Percentiles rank a stretch among this genome's conserved stretches.
Evolutionary conservation across 148 eudicot species (phyloP).

Genomic region (Cornus florida): DNA sequence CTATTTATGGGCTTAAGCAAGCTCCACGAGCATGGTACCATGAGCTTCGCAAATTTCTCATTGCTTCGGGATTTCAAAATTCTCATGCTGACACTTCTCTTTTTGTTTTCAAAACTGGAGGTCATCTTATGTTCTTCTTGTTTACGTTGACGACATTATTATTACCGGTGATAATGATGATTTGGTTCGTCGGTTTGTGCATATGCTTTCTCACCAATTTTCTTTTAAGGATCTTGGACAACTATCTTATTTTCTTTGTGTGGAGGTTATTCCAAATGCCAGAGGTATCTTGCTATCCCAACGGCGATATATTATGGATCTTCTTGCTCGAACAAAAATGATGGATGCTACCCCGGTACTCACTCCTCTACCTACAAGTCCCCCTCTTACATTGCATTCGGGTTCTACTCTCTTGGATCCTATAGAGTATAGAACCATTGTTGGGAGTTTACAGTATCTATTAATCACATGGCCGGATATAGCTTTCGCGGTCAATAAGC

Average conservation of each 20-base stretch:
- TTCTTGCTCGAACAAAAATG: background rate
- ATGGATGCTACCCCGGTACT: too few relatives aligned
- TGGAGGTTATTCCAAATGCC: background rate
- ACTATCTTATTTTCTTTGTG: background rate
- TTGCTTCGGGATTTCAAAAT: background rate
- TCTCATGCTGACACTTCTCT: background rate
- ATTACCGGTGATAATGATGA: too few relatives aligned
- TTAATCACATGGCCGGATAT: background rate
- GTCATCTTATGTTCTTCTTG: background rate
- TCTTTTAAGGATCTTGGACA: background rate
- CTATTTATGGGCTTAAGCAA: conserved; percentile 2
- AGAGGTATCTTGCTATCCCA: background rate
- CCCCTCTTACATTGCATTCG: background rate
- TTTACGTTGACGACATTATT: conserved; percentile 7
- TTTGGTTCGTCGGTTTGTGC: background rate
- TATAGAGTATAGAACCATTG: background rate
- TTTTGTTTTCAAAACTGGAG: background rate
- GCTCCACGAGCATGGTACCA: conserved; percentile 15
- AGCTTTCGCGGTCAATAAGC: too few relatives aligned
- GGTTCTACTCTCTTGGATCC: background rate
- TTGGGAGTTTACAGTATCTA: background rate
- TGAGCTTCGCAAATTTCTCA: background rate
- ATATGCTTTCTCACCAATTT: background rate
- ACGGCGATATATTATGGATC: background rate
- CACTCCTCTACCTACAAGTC: too few relatives aligned